A percentile compares a stretch with the other conserved stretches of the same genome.
These are phyloP conservation scores for Exserohilum turcica DNA, from an alignment of 2,329 filamentous ascomycete genomes.

Conservation along the genomic window DNA sequence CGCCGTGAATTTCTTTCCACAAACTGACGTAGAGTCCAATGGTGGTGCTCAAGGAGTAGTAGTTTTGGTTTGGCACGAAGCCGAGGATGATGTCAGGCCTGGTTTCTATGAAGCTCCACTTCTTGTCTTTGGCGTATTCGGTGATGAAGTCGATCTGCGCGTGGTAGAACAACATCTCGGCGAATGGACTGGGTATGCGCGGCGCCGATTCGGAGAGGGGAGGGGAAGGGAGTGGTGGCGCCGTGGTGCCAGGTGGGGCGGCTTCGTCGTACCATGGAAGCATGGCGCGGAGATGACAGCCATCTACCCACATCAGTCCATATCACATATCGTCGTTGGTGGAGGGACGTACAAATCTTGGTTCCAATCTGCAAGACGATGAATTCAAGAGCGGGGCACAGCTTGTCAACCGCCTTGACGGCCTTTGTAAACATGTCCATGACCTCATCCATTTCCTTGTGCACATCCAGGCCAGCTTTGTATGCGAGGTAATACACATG, in stretches of 20 bases:
- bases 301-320: slow-evolving; percentile 31
- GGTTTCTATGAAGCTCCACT: slow-evolving; percentile 50
- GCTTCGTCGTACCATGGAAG: slow-evolving; percentile 13
- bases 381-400: slow-evolving; percentile 32
- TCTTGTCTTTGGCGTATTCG: slow-evolving; percentile 41
- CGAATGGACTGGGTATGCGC: slow-evolving; percentile 33
- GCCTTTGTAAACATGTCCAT: slow-evolving; percentile 50
- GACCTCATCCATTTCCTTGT: slow-evolving; percentile 49
- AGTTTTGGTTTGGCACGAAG: slow-evolving; percentile 50
- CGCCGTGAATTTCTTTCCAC: slow-evolving; percentile 47
- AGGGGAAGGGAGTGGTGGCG: slow-evolving; percentile 7
- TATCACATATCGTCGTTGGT: slow-evolving; percentile 18
- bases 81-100: slow-evolving; percentile 51
- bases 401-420: slow-evolving; percentile 37
- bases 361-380: slow-evolving; percentile 38
- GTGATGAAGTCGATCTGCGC: slow-evolving; percentile 48
- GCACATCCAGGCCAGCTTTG: slow-evolving; percentile 49
- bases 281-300: slow-evolving; percentile 50
- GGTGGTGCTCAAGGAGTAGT: slow-evolving; percentile 44
- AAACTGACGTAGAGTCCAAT: slow-evolving; percentile 49
- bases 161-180: slow-evolving; percentile 50
- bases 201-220: slow-evolving; percentile 15
- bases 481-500: slow-evolving; percentile 55
- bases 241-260: slow-evolving; percentile 8
- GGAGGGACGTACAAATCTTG: slow-evolving; percentile 41